phyloP scores from a whole-genome alignment of 148 eudicot species.

The Silene latifolia region DNA sequence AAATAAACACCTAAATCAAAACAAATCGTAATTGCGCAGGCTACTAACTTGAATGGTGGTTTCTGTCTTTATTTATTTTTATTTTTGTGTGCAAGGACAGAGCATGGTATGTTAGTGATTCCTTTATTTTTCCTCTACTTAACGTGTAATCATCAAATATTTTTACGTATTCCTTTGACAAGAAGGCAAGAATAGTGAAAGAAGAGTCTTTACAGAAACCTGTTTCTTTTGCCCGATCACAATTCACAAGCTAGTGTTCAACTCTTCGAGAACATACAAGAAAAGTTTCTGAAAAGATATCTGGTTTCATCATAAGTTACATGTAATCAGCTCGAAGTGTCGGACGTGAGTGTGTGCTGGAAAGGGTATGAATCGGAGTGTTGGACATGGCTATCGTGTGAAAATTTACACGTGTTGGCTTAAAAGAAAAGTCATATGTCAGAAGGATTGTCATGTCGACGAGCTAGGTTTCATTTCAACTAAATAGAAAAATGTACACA shows the following conservation, averaged over 20 bases:
- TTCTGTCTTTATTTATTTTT: too few relatives aligned
- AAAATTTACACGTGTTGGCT: neutral
- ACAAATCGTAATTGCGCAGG: too few relatives aligned
- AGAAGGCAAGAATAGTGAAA: neutral
- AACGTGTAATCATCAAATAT: neutral
- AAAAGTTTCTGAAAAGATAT: neutral
- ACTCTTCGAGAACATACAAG: neutral
- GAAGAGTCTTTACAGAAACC: neutral
- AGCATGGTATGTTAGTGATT: neutral
- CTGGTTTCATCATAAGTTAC: slow-evolving; percentile 2
- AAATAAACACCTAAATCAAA: too few relatives aligned
- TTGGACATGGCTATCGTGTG: neutral
- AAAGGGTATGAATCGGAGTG: neutral
- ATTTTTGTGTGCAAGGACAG: neutral
- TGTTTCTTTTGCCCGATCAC: neutral
- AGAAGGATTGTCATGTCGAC: neutral
- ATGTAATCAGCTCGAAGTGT: neutral
- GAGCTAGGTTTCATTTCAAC: neutral
- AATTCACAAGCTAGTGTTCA: neutral
- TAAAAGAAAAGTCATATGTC: neutral
- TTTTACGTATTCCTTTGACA: neutral
- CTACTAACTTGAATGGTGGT: too few relatives aligned
- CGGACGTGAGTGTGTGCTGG: neutral
- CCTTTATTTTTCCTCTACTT: neutral
- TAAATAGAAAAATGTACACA: slow-evolving; percentile 12